Evolutionary conservation across 305 asterid species (phyloP).

Genomic region (Fraxinus sp.): DNA sequence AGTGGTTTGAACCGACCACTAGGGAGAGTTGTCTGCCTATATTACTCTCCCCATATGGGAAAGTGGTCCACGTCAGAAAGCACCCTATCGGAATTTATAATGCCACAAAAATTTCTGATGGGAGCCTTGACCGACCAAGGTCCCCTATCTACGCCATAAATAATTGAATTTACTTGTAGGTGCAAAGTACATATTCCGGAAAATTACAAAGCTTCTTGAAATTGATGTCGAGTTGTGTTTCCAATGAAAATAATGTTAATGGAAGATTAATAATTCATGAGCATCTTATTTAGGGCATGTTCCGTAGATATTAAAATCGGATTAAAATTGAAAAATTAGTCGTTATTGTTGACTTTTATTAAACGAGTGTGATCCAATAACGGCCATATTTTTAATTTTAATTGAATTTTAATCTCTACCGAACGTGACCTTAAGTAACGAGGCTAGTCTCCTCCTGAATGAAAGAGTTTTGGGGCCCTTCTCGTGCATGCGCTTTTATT

Average conservation of each 20-base stretch:
- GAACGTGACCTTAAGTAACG: neutral
- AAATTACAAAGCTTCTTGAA: neutral
- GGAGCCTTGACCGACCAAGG: neutral
- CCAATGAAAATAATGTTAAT: neutral
- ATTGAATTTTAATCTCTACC: too few species aligned
- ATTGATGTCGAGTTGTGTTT: neutral
- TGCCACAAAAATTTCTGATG: neutral
- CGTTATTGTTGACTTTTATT: too few species aligned
- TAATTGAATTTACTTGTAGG: neutral
- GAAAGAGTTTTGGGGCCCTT: neutral
- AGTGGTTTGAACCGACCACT: neutral
- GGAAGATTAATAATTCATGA: neutral
- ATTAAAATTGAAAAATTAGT: too few species aligned
- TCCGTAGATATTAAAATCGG: too few species aligned
- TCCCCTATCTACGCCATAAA: neutral
- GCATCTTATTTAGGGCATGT: neutral
- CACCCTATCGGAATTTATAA: neutral
- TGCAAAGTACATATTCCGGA: neutral
- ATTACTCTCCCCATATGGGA: neutral
- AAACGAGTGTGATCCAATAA: too few species aligned
- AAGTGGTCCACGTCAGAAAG: neutral
- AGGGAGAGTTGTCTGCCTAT: neutral
- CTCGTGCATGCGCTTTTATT: neutral
- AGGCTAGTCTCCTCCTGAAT: neutral
- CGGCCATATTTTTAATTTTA: too few species aligned